Evolutionary conservation across 2,329 filamentous ascomycete species (phyloP), one percentile per base, ranked within the genome.

Genomic region (Metarhizium album): DNA sequence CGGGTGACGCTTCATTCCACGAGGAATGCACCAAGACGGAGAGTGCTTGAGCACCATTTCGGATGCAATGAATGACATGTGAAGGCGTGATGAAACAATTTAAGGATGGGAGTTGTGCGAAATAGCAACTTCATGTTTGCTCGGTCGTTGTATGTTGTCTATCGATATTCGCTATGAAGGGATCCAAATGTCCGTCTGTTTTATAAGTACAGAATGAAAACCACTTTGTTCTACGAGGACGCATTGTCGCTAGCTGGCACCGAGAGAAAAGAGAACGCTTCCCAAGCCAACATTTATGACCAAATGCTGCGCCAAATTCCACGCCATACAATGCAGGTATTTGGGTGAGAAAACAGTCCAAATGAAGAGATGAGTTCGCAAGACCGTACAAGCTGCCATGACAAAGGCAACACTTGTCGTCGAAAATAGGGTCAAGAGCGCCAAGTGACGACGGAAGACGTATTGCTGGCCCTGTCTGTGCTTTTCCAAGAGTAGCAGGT

Each of bases 291-390:
- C 59, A 64, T 91, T 90, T 42, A 91, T 73, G 37, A 78, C 63
- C 54, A 90, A 64, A 77, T 98, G 91, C 71, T 90, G 88, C 7
- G 80, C 87, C 45, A 91, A 62, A 55, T 79, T 82, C 94, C 93
- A 98, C 14, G 86, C 89, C 74, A 93, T 85, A 56, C 83, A 87
- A 65, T 95, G 98, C 57, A 98, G 70, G 66, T 90, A 97, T 67
- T 97, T 98, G 0, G 93, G 93, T 56, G 88, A 95, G 67, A 98
- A 98, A 11, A 98, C 93, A 1, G 91, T 97, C 93, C 93, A 98
- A 54, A 98, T 90, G 64, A 98, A 98, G 52, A 98, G 67, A 73
- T 98, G 93, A 29, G 87, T 89, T 57, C 91, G 75, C 62, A 98
- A 67, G 7, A 79, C 74, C 46, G 86, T 90, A 66, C 93, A 98